Percentiles rank a stretch among this genome's conserved stretches.
These are phyloP conservation scores for Chlorella variabilis DNA, from an alignment of 163 green algal genomes.

Conservation along the genomic window DNA sequence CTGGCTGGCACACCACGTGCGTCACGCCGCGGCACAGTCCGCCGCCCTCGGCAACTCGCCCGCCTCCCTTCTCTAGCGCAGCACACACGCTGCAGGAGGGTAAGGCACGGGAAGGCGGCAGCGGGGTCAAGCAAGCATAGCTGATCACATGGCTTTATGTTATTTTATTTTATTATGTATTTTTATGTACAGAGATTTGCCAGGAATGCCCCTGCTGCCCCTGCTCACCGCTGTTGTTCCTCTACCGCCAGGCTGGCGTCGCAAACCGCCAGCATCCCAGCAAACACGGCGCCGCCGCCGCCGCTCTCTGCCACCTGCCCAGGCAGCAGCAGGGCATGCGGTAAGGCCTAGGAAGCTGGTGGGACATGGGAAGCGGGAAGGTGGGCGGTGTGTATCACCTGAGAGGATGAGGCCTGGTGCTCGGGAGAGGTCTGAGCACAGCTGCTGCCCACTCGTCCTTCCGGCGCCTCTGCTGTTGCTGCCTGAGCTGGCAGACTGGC, in stretches of 20 bases:
- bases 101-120: background rate
- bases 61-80: slow-evolving; percentile 36
- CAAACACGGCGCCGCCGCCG: slow-evolving; percentile 30
- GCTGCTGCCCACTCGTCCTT: too few species aligned
- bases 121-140: background rate
- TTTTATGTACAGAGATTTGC: too few species aligned
- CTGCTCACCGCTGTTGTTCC: slow-evolving; percentile 36
- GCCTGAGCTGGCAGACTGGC: too few species aligned
- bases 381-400: background rate
- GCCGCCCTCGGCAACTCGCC: slow-evolving; percentile 6
- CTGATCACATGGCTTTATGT: too few species aligned
- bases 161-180: too few species aligned
- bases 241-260: slow-evolving; percentile 34
- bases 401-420: background rate
- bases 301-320: slow-evolving; percentile 30
- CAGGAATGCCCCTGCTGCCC: too few species aligned
- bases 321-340: background rate
- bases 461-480: too few species aligned
- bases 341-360: too few species aligned
- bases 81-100: slow-evolving; percentile 27
- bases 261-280: slow-evolving; percentile 27
- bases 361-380: background rate
- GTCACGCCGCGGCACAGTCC: slow-evolving; percentile 23
- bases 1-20: slow-evolving; percentile 44
- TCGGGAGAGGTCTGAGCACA: too few species aligned